Conservation (phyloP, 805 yeast species). For the Kazachstania taianensis region DNA sequence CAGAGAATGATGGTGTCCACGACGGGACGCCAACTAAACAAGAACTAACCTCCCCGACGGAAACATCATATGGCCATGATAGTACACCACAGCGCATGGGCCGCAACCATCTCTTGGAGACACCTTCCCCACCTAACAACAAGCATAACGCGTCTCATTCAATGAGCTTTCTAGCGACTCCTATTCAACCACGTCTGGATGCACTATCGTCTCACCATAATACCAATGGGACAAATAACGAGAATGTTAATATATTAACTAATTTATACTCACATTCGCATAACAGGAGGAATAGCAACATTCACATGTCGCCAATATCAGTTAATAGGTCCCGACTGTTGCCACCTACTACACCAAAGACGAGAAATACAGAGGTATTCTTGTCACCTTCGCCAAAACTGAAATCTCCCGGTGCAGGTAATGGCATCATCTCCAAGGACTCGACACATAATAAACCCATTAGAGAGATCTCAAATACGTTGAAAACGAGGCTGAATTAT, state of each 20-base stretch:
- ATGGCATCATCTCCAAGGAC: slow-evolving; percentile 1
- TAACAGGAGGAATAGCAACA: not conserved
- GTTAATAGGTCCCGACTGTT: slow-evolving; percentile 5
- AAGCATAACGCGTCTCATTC: slow-evolving; percentile 18
- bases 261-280: too few species aligned
- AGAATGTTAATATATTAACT: too few species aligned
- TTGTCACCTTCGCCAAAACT: slow-evolving; percentile 28
- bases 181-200: too few species aligned
- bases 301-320: not conserved
- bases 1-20: too few species aligned
- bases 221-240: too few species aligned
- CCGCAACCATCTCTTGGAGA: slow-evolving; percentile 10
- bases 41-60: too few species aligned
- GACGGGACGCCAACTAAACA: too few species aligned
- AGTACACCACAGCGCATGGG: not conserved
- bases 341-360: slow-evolving; percentile 28
- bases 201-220: too few species aligned
- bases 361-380: slow-evolving; percentile 23
- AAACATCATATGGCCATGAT: too few species aligned
- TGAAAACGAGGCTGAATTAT: slow-evolving; percentile 33
- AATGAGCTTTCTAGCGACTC: slow-evolving; percentile 22
- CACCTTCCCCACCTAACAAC: slow-evolving; percentile 21
- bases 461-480: slow-evolving; percentile 31
- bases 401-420: slow-evolving; percentile 20
- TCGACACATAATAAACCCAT: slow-evolving; percentile 28